phyloP scores from a whole-genome alignment of 164 flowering plant species.

The Paratinospora sagittata region DNA sequence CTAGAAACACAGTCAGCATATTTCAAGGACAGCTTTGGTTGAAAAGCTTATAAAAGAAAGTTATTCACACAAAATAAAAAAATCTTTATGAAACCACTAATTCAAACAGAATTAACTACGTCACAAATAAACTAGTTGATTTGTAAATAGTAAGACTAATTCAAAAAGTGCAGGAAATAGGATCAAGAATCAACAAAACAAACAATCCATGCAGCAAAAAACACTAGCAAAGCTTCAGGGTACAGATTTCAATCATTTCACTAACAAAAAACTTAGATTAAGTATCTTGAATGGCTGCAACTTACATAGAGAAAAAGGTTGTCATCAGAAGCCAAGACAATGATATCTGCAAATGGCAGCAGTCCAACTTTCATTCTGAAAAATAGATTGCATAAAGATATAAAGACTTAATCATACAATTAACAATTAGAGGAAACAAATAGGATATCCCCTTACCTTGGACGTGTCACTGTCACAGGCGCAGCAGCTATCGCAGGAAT shows the following conservation, averaged over 20 bases:
- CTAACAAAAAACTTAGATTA: not conserved
- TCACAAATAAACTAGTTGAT: not conserved
- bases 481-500: slow-evolving; percentile 79
- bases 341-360: slow-evolving; percentile 63
- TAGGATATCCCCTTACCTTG: slow-evolving; percentile 39
- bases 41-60: no score
- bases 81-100: not conserved
- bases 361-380: slow-evolving; percentile 61
- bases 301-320: slow-evolving; percentile 87
- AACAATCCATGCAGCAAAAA: not conserved
- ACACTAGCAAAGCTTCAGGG: not conserved
- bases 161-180: not conserved
- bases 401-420: not conserved
- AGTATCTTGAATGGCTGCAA: not conserved
- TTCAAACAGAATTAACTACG: not conserved
- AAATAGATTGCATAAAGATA: slow-evolving; percentile 14
- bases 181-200: not conserved
- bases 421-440: not conserved
- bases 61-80: no score
- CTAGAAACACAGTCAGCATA: not conserved
- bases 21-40: not conserved
- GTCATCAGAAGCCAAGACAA: slow-evolving; percentile 68
- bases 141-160: not conserved
- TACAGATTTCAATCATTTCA: not conserved
- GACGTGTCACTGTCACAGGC: slow-evolving; percentile 82